Conservation (phyloP, 768 basidiomycete genomes). For the Mycena haematopus region DNA sequence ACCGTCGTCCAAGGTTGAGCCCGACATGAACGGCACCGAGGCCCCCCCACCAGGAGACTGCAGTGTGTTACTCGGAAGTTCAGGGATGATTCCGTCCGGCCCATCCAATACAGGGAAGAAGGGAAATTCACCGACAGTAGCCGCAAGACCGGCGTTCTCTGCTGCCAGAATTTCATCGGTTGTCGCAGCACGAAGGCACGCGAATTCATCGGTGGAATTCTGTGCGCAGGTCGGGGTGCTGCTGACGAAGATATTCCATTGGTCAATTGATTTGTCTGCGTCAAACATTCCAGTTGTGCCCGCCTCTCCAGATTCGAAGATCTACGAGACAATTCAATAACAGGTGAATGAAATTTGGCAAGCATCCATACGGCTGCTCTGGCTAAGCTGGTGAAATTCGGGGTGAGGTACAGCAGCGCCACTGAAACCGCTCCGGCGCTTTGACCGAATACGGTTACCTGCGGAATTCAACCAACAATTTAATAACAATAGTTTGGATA, state of each 20-base stretch:
- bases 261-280: conserved; percentile 25
- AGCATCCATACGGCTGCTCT: conserved; percentile 28
- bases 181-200: conserved; percentile 15
- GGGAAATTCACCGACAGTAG: conserved; percentile 29
- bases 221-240: conserved; percentile 4
- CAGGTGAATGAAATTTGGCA: no score
- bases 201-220: not conserved
- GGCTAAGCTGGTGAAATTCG: conserved; percentile 25
- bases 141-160: conserved; percentile 6
- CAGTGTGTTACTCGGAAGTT: conserved; percentile 32
- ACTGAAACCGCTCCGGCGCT: conserved; percentile 44
- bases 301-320: conserved; percentile 33
- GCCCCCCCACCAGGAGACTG: conserved; percentile 24
- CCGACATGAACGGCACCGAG: conserved; percentile 37
- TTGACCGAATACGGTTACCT: conserved; percentile 45
- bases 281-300: conserved; percentile 31
- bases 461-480: not conserved
- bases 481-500: not conserved
- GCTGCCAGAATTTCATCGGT: conserved; percentile 6
- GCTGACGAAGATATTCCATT: conserved; percentile 25
- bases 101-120: conserved; percentile 39
- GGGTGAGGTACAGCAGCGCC: conserved; percentile 34
- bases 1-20: conserved; percentile 40
- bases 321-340: not conserved
- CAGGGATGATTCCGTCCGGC: conserved; percentile 32